These are phyloP conservation scores for Sporothrix humicola DNA, from an alignment of 2,329 filamentous ascomycete species.

Conservation along the genomic window DNA sequence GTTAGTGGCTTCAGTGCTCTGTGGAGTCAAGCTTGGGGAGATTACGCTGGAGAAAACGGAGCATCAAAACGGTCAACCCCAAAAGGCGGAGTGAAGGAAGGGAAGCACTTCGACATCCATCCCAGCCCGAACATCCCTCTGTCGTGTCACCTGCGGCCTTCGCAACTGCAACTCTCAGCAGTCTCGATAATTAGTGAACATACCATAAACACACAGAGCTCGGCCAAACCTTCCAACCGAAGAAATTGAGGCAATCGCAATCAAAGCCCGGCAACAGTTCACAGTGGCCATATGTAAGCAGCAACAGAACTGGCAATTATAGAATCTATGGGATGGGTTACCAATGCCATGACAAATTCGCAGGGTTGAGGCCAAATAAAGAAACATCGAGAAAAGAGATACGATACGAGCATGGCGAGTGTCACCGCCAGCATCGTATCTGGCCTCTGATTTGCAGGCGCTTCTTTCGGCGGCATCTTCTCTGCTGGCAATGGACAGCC, in stretches of 20 bases:
- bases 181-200: background rate
- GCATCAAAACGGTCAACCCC: background rate
- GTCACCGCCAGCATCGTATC: background rate
- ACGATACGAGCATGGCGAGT: background rate
- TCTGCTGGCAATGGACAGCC: background rate
- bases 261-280: background rate
- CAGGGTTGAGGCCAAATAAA: background rate
- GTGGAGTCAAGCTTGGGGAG: background rate
- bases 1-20: background rate
- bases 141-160: background rate
- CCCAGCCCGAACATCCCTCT: background rate
- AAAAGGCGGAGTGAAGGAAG: background rate
- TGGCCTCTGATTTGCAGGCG: conserved; percentile 21
- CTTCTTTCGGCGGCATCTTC: conserved; percentile 16
- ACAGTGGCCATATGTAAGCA: background rate
- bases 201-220: background rate
- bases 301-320: background rate
- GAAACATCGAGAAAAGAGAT: background rate
- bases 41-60: background rate
- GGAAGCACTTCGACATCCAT: no score
- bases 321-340: background rate
- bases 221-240: background rate
- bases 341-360: background rate
- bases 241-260: background rate
- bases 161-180: background rate